Evolutionary conservation across 2,329 filamentous ascomycete genomes (phyloP).

Genomic region (Colletotrichum sp.): DNA sequence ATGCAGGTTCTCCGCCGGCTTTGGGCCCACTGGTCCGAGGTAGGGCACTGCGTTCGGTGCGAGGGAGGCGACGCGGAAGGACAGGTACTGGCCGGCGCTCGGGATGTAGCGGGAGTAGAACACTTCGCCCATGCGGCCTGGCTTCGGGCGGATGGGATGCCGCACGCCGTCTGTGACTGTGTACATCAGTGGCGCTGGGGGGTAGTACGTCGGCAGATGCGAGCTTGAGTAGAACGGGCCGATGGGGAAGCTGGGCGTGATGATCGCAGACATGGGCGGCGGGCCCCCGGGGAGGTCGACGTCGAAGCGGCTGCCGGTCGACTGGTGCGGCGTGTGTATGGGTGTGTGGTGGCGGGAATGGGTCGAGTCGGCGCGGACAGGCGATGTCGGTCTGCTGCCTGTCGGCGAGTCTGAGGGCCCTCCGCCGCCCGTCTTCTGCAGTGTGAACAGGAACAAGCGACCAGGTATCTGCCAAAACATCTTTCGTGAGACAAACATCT

Average conservation of each 20-base stretch:
- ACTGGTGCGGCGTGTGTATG: constrained; percentile 30
- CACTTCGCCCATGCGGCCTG: constrained; percentile 86
- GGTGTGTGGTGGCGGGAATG: constrained; percentile 27
- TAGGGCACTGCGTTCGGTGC: constrained; percentile 69
- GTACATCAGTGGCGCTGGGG: constrained; percentile 82
- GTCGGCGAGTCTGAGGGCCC: constrained; percentile 54
- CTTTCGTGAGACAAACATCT: constrained; percentile 81
- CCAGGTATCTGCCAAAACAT: constrained; percentile 94
- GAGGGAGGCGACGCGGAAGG: constrained; percentile 82
- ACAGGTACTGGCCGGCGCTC: constrained; percentile 82
- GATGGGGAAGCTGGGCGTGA: constrained; percentile 45
- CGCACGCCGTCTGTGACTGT: constrained; percentile 78
- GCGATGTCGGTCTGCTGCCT: constrained; percentile 60
- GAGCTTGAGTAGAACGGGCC: constrained; percentile 83
- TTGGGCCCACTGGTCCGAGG: constrained; percentile 59
- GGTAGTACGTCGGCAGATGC: constrained; percentile 90
- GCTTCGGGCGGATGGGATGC: constrained; percentile 87
- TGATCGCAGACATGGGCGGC: constrained; percentile 37
- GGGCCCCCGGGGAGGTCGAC: constrained; percentile 44
- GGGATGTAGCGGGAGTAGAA: constrained; percentile 91
- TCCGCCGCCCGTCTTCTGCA: constrained; percentile 60
- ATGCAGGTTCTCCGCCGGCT: constrained; percentile 42
- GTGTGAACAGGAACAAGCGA: constrained; percentile 85
- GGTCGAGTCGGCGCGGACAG: constrained; percentile 39
- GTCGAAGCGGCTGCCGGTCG: constrained; percentile 25